Evolutionary conservation across 2,329 filamentous ascomycete species (phyloP).

Genomic region (Penicillium frequentans): DNA sequence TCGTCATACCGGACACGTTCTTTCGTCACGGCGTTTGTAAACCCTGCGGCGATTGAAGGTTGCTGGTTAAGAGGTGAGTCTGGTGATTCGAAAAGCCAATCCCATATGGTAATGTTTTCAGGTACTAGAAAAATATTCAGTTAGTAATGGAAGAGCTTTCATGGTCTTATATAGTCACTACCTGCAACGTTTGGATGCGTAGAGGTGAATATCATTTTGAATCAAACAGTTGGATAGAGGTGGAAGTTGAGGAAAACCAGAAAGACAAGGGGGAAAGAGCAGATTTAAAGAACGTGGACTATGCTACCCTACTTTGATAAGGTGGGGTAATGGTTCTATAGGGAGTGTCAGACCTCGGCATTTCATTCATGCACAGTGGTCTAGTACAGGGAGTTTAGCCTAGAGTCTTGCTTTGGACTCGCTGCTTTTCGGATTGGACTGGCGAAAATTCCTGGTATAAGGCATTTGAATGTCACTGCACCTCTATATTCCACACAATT

Average conservation of each 20-base stretch:
- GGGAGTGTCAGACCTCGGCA: too few species aligned
- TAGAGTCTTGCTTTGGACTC: too few species aligned
- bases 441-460: too few species aligned
- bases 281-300: neutral
- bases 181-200: slow-evolving; percentile 5
- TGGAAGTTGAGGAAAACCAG: neutral
- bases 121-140: slow-evolving; percentile 3
- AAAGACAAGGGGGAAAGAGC: neutral
- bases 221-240: too few species aligned
- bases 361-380: too few species aligned
- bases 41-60: slow-evolving; percentile 41
- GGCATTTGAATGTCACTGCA: too few species aligned
- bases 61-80: neutral
- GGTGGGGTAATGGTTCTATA: too few species aligned
- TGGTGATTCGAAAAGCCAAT: slow-evolving; percentile 12
- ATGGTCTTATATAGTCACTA: neutral
- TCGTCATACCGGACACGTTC: slow-evolving; percentile 59
- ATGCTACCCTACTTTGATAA: too few species aligned
- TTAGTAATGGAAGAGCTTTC: neutral
- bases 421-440: too few species aligned
- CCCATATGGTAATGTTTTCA: slow-evolving; percentile 8
- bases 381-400: too few species aligned
- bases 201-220: slow-evolving; percentile 13
- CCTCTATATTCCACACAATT: too few species aligned
- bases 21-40: slow-evolving; percentile 57